These are phyloP conservation scores for Exophiala phaeomuriformis DNA, from an alignment of 2,329 filamentous ascomycete genomes.

Conservation along the genomic window DNA sequence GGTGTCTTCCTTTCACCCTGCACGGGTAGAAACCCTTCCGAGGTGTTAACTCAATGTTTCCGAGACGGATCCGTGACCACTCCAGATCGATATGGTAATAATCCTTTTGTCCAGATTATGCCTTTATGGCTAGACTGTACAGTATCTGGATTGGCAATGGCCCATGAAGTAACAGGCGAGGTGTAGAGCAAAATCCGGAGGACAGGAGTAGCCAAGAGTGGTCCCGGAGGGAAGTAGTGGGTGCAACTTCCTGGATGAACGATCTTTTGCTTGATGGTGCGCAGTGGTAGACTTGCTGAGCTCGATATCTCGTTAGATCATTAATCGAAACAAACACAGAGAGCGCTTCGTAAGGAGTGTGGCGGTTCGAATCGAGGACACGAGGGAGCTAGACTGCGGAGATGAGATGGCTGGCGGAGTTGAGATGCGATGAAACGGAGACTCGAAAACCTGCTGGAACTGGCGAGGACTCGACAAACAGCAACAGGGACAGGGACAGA, in stretches of 20 bases:
- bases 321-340: neutral
- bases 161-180: conserved; percentile 10
- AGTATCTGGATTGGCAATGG: conserved; percentile 1
- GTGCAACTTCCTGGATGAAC: conserved; percentile 4
- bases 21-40: neutral
- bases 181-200: neutral
- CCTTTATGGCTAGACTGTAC: conserved; percentile 3
- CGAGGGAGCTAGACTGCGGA: conserved; percentile 13
- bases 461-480: conserved; percentile 6
- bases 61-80: neutral
- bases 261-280: neutral
- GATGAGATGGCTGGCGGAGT: conserved; percentile 16
- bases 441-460: conserved; percentile 9
- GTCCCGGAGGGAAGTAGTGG: neutral
- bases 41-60: neutral
- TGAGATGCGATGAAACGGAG: conserved; percentile 4
- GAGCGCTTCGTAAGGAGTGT: conserved; percentile 16
- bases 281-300: neutral
- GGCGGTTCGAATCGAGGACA: conserved; percentile 17
- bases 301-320: neutral
- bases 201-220: conserved; percentile 3
- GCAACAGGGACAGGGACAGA: neutral
- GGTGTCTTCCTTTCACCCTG: neutral
- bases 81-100: neutral
- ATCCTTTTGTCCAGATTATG: neutral